Evolutionary conservation across 164 flowering plant genomes (phyloP).

Genomic region (Sextonia rubra): DNA sequence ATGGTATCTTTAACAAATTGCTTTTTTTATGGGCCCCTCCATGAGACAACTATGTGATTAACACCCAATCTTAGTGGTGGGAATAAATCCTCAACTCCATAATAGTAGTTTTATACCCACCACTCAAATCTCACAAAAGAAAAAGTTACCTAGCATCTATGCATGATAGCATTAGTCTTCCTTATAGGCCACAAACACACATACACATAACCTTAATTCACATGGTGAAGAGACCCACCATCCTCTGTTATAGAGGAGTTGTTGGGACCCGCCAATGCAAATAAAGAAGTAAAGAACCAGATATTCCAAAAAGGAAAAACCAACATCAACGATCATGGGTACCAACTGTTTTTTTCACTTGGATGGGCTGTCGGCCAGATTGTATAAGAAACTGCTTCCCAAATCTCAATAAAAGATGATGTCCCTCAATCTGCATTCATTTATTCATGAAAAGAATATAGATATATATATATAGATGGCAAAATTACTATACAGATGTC

Average conservation of each 20-base stretch:
- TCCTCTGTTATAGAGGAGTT: background rate
- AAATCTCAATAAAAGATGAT: conserved; percentile 6
- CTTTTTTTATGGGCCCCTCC: background rate
- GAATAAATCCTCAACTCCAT: conserved; percentile 17
- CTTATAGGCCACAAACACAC: background rate
- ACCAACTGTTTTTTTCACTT: background rate
- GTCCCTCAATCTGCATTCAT: too few species aligned
- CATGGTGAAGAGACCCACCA: background rate
- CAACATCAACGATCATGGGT: conserved; percentile 10
- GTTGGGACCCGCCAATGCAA: background rate
- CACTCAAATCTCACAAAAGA: conserved; percentile 9
- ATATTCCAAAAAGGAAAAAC: conserved; percentile 14
- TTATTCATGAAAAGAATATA: too few species aligned
- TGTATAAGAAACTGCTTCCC: conserved; percentile 8
- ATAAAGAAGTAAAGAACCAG: conserved; percentile 16
- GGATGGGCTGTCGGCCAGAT: conserved; percentile 18
- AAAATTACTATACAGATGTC: too few species aligned
- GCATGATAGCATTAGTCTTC: conserved; percentile 1
- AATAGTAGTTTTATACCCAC: conserved; percentile 5
- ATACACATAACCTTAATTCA: background rate
- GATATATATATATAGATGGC: too few species aligned
- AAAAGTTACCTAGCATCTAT: conserved; percentile 12
- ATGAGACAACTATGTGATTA: conserved; percentile 1
- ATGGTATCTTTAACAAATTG: background rate
- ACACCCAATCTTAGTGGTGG: conserved; percentile 9